Evolutionary conservation across 805 yeast species (phyloP).

Genomic region (Lachancea nothofagi): DNA sequence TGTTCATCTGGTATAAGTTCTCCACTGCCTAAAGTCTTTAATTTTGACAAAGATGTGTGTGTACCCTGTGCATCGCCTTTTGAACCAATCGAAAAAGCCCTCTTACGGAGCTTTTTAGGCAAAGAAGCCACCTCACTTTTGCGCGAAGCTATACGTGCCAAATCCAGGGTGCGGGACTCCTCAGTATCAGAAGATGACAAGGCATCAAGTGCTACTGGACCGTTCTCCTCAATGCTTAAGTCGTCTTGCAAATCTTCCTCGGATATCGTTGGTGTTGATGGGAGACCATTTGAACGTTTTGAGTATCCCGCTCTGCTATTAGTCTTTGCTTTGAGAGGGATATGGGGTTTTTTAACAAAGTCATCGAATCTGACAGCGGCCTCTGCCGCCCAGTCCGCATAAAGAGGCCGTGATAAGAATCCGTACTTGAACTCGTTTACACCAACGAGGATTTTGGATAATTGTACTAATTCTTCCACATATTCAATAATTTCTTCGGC

Average conservation of each 20-base stretch:
- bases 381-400: conserved; percentile 39
- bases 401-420: conserved; percentile 43
- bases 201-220: conserved; percentile 13
- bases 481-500: conserved; percentile 46
- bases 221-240: conserved; percentile 7
- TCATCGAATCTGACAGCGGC: conserved; percentile 36
- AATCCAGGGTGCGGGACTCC: conserved; percentile 12
- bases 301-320: conserved; percentile 3
- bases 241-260: conserved; percentile 9
- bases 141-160: conserved; percentile 30
- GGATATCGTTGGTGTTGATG: conserved; percentile 10
- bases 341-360: conserved; percentile 16
- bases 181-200: conserved; percentile 8
- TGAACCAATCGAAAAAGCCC: conserved; percentile 36
- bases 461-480: conserved; percentile 40
- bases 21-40: conserved; percentile 28
- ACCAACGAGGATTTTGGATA: conserved; percentile 42
- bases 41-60: conserved; percentile 13
- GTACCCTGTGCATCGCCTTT: conserved; percentile 20
- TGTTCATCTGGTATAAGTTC: conserved; percentile 16
- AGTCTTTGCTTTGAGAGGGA: conserved; percentile 1
- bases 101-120: conserved; percentile 31
- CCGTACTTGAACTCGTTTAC: conserved; percentile 47
- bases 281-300: conserved; percentile 5
- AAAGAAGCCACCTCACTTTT: conserved; percentile 15